Percentiles rank a stretch among this genome's conserved stretches.
Conservation (phyloP, 163 green algal species). For the Chlamydomonas reinhardtii region DNA sequence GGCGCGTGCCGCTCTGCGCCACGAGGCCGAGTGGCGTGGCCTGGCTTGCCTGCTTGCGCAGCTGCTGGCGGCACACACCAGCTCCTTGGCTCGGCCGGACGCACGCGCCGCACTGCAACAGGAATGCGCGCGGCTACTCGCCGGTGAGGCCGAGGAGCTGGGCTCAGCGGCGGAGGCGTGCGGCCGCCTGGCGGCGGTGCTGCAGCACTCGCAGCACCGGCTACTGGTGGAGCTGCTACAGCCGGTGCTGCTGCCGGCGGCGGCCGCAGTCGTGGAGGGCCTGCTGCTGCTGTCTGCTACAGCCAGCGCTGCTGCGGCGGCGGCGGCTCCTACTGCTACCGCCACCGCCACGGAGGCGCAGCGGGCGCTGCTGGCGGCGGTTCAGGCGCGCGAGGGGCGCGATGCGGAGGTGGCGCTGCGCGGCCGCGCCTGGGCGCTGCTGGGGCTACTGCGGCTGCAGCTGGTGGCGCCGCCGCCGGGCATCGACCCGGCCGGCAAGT, state of each 20-base stretch:
- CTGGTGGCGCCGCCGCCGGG: slow-evolving; percentile 80
- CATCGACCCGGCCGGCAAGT: slow-evolving; percentile 88
- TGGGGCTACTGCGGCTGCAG: slow-evolving; percentile 86
- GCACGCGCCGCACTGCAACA: not conserved
- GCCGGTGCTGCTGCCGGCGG: slow-evolving; percentile 45
- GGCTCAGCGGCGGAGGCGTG: not conserved
- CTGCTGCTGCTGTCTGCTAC: not conserved
- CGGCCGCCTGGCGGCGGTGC: not conserved
- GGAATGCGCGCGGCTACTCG: not conserved
- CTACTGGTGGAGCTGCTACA: slow-evolving; percentile 30
- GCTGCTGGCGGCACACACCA: slow-evolving; percentile 64
- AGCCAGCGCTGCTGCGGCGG: not conserved
- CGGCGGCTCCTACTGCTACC: slow-evolving; percentile 12
- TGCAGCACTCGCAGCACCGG: not conserved
- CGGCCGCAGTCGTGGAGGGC: slow-evolving; percentile 8
- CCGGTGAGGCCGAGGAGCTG: not conserved
- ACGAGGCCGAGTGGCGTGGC: slow-evolving; percentile 4
- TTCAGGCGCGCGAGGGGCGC: slow-evolving; percentile 2
- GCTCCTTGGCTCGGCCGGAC: slow-evolving; percentile 47
- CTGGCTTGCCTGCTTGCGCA: slow-evolving; percentile 65
- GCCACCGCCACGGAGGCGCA: not conserved
- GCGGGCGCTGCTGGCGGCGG: slow-evolving; percentile 14
- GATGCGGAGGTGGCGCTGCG: slow-evolving; percentile 29
- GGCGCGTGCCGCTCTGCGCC: too few relatives aligned
- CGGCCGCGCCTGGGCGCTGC: slow-evolving; percentile 82